Evolutionary conservation across 106 monocot species (phyloP).

Genomic region (Gastrodia elata): DNA sequence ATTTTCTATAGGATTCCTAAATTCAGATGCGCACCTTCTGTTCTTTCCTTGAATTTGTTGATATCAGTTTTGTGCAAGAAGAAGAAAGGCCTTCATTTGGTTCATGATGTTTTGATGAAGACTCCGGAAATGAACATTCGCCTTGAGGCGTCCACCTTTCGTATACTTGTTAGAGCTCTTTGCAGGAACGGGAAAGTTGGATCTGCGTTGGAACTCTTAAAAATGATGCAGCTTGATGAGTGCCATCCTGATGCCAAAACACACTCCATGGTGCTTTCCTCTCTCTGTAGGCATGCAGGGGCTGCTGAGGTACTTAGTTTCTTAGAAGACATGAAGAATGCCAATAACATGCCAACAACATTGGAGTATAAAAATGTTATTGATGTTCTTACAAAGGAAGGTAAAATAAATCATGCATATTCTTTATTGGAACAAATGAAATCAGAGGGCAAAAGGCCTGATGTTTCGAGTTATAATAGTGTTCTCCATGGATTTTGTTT

Average conservation of each 20-base stretch:
- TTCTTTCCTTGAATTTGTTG: slow-evolving; percentile 41
- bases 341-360: slow-evolving; percentile 24
- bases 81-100: slow-evolving; percentile 31
- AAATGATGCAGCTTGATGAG: slow-evolving; percentile 35
- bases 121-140: slow-evolving; percentile 35
- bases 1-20: slow-evolving; percentile 58
- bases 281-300: slow-evolving; percentile 20
- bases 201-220: slow-evolving; percentile 37
- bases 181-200: slow-evolving; percentile 38
- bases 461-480: slow-evolving; percentile 32
- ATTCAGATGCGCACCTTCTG: slow-evolving; percentile 43
- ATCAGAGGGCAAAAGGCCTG: slow-evolving; percentile 28
- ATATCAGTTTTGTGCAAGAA: slow-evolving; percentile 39
- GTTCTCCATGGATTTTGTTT: slow-evolving; percentile 34
- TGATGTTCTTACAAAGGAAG: slow-evolving; percentile 37
- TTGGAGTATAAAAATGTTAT: slow-evolving; percentile 44
- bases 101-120: slow-evolving; percentile 42
- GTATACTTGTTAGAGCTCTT: slow-evolving; percentile 43
- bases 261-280: slow-evolving; percentile 38
- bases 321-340: slow-evolving; percentile 39
- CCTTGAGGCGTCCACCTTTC: slow-evolving; percentile 37
- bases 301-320: slow-evolving; percentile 24
- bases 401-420: slow-evolving; percentile 43
- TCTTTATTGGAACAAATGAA: slow-evolving; percentile 39
- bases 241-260: slow-evolving; percentile 29